A percentile compares a stretch with the other conserved stretches of the same genome.
Evolutionary conservation across 1,284 basidiomycete genomes (phyloP).

Genomic region (Ceratobasidium sp.): DNA sequence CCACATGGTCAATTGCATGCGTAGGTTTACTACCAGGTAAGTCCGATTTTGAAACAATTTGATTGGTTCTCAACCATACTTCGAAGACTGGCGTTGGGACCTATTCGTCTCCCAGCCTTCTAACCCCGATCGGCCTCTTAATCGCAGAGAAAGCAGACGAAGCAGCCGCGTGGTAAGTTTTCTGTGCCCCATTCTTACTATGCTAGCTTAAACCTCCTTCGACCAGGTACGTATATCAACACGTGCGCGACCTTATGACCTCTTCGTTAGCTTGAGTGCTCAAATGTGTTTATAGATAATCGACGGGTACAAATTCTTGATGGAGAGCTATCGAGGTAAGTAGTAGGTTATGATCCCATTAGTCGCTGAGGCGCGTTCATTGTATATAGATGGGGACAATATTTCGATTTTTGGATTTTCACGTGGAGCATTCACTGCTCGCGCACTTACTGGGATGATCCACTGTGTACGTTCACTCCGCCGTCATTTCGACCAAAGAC

Average conservation of each 20-base stretch:
- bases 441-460: slow-evolving; percentile 48
- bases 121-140: not conserved
- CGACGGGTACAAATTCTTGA: slow-evolving; percentile 25
- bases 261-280: not conserved
- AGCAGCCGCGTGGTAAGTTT: not conserved
- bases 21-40: no score
- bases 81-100: slow-evolving; percentile 37
- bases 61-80: no score
- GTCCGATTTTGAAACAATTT: no score
- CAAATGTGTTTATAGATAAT: not conserved
- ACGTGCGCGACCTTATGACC: not conserved
- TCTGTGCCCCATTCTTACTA: not conserved
- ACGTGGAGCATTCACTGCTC: slow-evolving; percentile 48
- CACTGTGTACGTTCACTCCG: slow-evolving; percentile 27
- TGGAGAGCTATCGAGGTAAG: slow-evolving; percentile 13
- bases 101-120: slow-evolving; percentile 6
- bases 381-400: slow-evolving; percentile 2
- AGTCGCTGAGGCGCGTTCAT: not conserved
- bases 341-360: not conserved
- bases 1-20: no score
- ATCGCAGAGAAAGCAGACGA: not conserved
- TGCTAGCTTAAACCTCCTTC: not conserved
- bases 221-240: not conserved
- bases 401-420: slow-evolving; percentile 49
- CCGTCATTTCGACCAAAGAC: no score